phyloP scores from a whole-genome alignment of 257 asterid species.

The Scutellaria galericulata region DNA sequence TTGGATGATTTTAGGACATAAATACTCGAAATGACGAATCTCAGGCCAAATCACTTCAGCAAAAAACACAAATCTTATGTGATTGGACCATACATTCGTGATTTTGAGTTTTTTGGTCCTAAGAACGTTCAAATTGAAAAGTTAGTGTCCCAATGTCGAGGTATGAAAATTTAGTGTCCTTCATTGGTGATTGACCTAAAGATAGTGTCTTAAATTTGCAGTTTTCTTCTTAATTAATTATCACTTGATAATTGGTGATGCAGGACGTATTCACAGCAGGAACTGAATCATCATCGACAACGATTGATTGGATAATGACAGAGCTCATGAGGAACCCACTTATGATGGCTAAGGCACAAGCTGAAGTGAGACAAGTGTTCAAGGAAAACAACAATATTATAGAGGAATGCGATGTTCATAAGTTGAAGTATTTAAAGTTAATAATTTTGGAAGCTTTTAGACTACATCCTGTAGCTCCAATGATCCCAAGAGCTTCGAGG shows the following conservation, averaged over 20 bases:
- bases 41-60: no score
- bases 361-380: constrained; percentile 19
- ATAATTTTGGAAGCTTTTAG: constrained; percentile 35
- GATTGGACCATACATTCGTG: no score
- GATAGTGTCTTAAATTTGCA: background rate
- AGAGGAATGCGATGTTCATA: constrained; percentile 25
- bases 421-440: constrained; percentile 33
- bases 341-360: constrained; percentile 11
- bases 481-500: constrained; percentile 29
- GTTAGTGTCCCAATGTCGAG: no score
- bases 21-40: no score
- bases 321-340: constrained; percentile 33
- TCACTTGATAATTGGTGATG: background rate
- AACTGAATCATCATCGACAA: background rate
- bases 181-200: background rate
- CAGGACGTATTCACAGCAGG: background rate
- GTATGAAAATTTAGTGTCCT: no score
- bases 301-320: background rate
- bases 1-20: no score
- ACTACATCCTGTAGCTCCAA: constrained; percentile 28
- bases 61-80: no score
- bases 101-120: no score
- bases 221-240: no score
- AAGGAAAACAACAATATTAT: background rate
- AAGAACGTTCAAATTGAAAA: no score